phyloP scores from a whole-genome alignment of 225 moss, liverwort and hornwort genomes.

The Pleurozium schreberi region DNA sequence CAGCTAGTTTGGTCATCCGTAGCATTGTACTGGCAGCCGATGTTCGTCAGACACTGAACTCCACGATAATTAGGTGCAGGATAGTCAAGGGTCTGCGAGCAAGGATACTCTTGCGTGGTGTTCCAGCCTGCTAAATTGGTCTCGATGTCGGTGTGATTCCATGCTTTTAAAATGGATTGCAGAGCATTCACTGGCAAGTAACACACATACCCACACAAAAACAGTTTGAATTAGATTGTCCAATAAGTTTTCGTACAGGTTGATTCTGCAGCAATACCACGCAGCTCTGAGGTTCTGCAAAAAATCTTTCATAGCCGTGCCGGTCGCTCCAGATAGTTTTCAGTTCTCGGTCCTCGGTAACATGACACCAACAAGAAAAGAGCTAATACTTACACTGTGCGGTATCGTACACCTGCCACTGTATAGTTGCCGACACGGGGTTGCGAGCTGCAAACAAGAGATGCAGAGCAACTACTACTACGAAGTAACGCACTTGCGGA shows the following conservation, averaged over 20 bases:
- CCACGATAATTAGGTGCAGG: neutral
- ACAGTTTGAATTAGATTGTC: neutral
- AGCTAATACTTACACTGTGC: neutral
- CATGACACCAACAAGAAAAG: neutral
- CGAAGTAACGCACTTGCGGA: neutral
- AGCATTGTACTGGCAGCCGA: neutral
- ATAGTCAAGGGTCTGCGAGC: neutral
- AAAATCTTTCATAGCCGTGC: neutral
- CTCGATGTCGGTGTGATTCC: neutral
- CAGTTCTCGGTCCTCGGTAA: neutral
- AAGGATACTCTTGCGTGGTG: fast-evolving
- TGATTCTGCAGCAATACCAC: neutral
- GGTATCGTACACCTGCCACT: fast-evolving
- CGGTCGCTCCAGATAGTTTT: neutral
- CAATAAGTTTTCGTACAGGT: neutral
- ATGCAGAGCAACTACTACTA: neutral
- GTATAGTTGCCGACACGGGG: neutral
- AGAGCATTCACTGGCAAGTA: neutral
- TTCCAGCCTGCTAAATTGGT: neutral
- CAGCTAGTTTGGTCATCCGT: neutral
- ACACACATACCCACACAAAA: neutral
- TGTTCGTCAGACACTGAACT: neutral
- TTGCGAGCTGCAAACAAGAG: neutral
- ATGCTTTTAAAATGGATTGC: neutral
- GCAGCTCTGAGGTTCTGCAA: neutral